These are phyloP conservation scores for Yamagishiella unicocca DNA, from an alignment of 139 green algal species.

Conservation along the genomic window DNA sequence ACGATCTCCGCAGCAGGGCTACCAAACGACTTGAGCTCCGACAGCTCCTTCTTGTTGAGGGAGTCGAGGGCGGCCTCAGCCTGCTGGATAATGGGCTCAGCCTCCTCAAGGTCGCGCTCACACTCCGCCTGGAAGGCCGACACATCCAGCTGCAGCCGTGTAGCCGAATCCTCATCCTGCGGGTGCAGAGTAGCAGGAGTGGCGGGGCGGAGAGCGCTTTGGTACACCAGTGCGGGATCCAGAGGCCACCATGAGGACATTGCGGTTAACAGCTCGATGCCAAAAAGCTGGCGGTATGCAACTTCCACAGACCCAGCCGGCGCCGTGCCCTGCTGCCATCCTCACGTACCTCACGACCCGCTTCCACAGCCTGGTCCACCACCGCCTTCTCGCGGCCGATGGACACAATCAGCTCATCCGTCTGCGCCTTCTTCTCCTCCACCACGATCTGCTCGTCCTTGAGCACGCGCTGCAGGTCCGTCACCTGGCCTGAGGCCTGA, in stretches of 20 bases:
- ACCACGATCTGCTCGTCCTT: conserved; percentile 91
- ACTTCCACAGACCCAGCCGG: conserved; percentile 49
- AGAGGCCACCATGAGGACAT: no score
- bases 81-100: conserved; percentile 84
- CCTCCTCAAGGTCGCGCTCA: conserved; percentile 86
- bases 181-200: no score
- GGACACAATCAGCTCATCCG: conserved; percentile 89
- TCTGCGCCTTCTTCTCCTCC: conserved; percentile 85
- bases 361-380: conserved; percentile 91
- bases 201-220: neutral
- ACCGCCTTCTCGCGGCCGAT: conserved; percentile 92
- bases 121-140: no score
- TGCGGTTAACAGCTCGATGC: no score
- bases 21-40: conserved; percentile 92
- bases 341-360: conserved; percentile 78
- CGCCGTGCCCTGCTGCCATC: conserved; percentile 86
- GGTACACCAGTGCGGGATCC: neutral
- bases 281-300: neutral
- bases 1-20: conserved; percentile 90
- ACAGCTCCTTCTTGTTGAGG: conserved; percentile 91
- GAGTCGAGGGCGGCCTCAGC: conserved; percentile 90
- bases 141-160: conserved; percentile 73
- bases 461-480: conserved; percentile 76
- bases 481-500: conserved; percentile 85
- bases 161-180: conserved; percentile 75